Base-by-base conservation (phyloP, 129 eudicot species). In the Artemisia argyi region DNA sequence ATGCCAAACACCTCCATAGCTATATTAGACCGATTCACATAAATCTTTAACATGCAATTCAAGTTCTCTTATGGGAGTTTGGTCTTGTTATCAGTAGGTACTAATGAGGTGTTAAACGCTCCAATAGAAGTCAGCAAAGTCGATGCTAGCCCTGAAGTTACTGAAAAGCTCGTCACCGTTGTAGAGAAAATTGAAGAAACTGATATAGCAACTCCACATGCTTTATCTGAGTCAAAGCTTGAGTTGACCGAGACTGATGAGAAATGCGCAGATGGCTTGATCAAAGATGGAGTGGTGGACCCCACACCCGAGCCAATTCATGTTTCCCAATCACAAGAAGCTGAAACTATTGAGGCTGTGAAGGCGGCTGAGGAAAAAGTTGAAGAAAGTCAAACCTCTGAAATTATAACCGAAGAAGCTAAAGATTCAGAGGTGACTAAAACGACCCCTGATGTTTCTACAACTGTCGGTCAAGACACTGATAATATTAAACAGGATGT, bases 211-310 rank as follows among this genome's bases (percentile, higher is more conserved):
- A 57, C 61, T 26, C 61, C 28, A 67, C 44, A n/a, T 42, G 76
- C 57, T 22, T 72, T 54, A 15, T 79, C 71, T 8, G 78, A 81
- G 72, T 49, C 77, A 39, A 76, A 65, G 53, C 17, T 73, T 14
- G 77, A 46, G 44, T 50, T 61, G 68, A 71, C 58, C 19, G 57
- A 46, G 5, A 56, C 14, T 3, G 49, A 59, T 61, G 60, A 16
- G 15, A 66, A 73, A 49, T 28, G 52, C 50, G 49, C 58, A 2
- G 56, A 49, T 76, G 61, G 44, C 13, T 53, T 28, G 48, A 55
- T 54, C 66, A 66, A 68, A 71, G 83, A 63, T 79, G 80, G 61
- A 71, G 66, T 13, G 35, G 60, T 22, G 42, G 72, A 58, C 42
- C 72, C 72, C 32, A 13, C 63, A 6, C 22, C 61, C 26, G 26